Evolutionary conservation across 257 asterid genomes (phyloP), one percentile per base, ranked within the genome.

Genomic region (Solanum tarijense): DNA sequence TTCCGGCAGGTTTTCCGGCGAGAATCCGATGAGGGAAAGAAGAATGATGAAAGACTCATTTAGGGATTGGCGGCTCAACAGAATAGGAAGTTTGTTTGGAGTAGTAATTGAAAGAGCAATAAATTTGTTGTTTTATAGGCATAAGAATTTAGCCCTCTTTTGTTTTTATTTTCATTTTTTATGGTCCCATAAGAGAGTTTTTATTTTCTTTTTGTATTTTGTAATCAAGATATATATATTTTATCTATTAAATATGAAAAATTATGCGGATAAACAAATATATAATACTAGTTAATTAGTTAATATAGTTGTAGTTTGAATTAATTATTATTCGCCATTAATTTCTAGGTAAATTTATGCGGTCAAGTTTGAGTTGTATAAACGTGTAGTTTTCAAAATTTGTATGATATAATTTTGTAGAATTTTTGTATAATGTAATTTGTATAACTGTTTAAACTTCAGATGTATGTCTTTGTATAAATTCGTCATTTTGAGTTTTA

Each of bases 1-100:
- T 87, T 87, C 73, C 89, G 84, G 91, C 88, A 14, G 20, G 23
- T 21, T 78, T 87, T 74, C 73, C 90, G 84, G 89, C 88, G 60
- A 72, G 62, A 83, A 23, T 86, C 88, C 11, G 89, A 82, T 34
- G 89, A 8, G 32, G 88, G 79, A 14, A 86, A 58, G 13, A 84
- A 73, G 79, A 81, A 87, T 25, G 88, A 68, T 25, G 87, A 58
- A 27, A 75, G 31, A 1, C 43, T 46, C 79, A 72, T 41, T 65
- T 83, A 41, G 86, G 9, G 9, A 14, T 16, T 65, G 76, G 76
- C 27, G 36, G 78, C 38, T 69, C 38, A 39, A 41, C 25, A 35
- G 46, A 66, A 68, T 7, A 23, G 10, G n/a, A 41, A 84, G 75
- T 84, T 29, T 68, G 39, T 81, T 29, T 48, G 87, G 46, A 85